Evolutionary conservation across 169 alveolate species (phyloP).

Genomic region (Cryptosporidium bovis): DNA sequence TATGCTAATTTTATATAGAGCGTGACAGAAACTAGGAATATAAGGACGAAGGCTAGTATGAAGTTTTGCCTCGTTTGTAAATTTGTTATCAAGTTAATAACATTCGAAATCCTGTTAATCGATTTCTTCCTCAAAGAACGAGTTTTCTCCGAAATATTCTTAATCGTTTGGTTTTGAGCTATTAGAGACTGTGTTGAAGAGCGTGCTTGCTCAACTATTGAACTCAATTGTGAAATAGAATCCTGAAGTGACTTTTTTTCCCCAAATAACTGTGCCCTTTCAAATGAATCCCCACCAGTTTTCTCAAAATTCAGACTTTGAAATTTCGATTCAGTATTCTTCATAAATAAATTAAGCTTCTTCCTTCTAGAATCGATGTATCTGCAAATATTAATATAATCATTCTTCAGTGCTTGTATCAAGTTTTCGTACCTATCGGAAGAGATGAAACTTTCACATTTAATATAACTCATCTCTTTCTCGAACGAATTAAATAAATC

Average conservation of each 20-base stretch:
- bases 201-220: slow-evolving; percentile 44
- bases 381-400: slow-evolving; percentile 32
- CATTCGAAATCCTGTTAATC: slow-evolving; percentile 2
- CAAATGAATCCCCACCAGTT: neutral
- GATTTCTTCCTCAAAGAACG: slow-evolving; percentile 43
- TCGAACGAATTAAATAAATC: slow-evolving; percentile 48
- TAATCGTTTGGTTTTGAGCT: slow-evolving; percentile 13
- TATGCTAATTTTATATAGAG: neutral
- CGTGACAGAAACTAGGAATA: neutral
- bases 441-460: slow-evolving; percentile 2
- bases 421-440: slow-evolving; percentile 30
- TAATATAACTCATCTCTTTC: slow-evolving; percentile 6
- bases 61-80: slow-evolving; percentile 33
- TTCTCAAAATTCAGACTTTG: slow-evolving; percentile 21
- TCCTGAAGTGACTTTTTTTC: slow-evolving; percentile 36
- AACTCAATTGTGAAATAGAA: slow-evolving; percentile 19
- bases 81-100: slow-evolving; percentile 16
- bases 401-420: slow-evolving; percentile 36
- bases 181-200: slow-evolving; percentile 23
- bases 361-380: slow-evolving; percentile 58
- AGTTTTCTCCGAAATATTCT: slow-evolving; percentile 14
- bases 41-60: neutral
- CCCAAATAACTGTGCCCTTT: slow-evolving; percentile 14
- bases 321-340: neutral
- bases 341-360: slow-evolving; percentile 8